Evolutionary conservation across 345 rosid species (phyloP).

Genomic region (Camelina hispida): DNA sequence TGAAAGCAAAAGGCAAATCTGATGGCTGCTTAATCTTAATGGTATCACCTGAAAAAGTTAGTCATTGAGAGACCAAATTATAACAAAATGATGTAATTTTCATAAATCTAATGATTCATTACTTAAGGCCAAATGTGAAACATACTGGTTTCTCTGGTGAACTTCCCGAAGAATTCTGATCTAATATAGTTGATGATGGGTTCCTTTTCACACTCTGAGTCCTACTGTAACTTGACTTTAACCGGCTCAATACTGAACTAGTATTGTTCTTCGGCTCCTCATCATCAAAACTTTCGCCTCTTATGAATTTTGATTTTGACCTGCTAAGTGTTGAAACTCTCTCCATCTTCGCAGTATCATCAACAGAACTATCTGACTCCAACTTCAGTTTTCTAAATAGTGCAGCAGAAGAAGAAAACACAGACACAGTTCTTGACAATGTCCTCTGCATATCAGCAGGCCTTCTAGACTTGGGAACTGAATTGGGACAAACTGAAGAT

Average conservation of each 20-base stretch:
- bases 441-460: slow-evolving; percentile 58
- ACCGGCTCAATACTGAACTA: slow-evolving; percentile 53
- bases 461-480: slow-evolving; percentile 47
- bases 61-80: slow-evolving; percentile 18
- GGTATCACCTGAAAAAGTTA: slow-evolving; percentile 50
- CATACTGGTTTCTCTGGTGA: slow-evolving; percentile 48
- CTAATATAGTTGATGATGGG: slow-evolving; percentile 33
- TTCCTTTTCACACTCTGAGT: slow-evolving; percentile 46
- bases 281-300: slow-evolving; percentile 37
- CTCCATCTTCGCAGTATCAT: slow-evolving; percentile 45
- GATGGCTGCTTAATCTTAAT: slow-evolving; percentile 71
- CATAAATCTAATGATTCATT: not conserved
- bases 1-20: slow-evolving; percentile 66
- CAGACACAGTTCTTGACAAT: slow-evolving; percentile 72
- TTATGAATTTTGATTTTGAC: slow-evolving; percentile 48
- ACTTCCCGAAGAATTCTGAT: slow-evolving; percentile 41
- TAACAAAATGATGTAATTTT: not conserved
- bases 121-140: not conserved
- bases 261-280: slow-evolving; percentile 44
- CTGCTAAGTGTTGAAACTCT: slow-evolving; percentile 52
- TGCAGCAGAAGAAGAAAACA: slow-evolving; percentile 80
- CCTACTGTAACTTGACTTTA: slow-evolving; percentile 62
- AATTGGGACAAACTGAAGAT: slow-evolving; percentile 62
- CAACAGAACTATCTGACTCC: slow-evolving; percentile 48
- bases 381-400: slow-evolving; percentile 57